A percentile compares a stretch with the other conserved stretches of the same genome.
Conservation (phyloP, 352 stramenopile species). For the Salisapilia sapeloensis region DNA sequence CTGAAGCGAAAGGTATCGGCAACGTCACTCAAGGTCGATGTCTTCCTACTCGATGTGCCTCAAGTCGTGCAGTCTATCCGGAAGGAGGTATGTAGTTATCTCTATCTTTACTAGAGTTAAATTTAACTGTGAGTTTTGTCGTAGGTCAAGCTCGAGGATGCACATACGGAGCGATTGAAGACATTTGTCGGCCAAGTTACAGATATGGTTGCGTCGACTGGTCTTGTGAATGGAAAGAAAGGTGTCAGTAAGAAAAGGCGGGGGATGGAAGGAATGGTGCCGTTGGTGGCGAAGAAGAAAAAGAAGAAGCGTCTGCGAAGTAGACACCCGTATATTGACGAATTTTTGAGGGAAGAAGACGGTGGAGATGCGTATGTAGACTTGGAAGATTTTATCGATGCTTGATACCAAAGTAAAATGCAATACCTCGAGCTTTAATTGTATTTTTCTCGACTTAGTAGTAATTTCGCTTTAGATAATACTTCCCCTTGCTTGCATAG, state of each 20-base stretch:
- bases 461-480: conserved; percentile 10
- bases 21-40: conserved; percentile 37
- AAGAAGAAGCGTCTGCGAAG: conserved; percentile 33
- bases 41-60: conserved; percentile 43
- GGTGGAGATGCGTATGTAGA: conserved; percentile 50
- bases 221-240: conserved; percentile 1
- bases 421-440: conserved; percentile 1
- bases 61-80: conserved; percentile 12
- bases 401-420: neutral
- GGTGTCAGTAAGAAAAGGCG: conserved; percentile 9
- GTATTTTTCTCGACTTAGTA: too few relatives aligned
- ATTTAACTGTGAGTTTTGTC: neutral
- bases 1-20: conserved; percentile 14
- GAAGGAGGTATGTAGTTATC: conserved; percentile 14
- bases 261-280: conserved; percentile 28
- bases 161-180: conserved; percentile 10
- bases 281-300: conserved; percentile 37
- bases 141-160: conserved; percentile 10
- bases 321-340: conserved; percentile 54
- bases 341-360: conserved; percentile 56
- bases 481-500: neutral
- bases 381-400: conserved; percentile 68
- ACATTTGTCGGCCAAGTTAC: conserved; percentile 18
- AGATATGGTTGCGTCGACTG: conserved; percentile 11
- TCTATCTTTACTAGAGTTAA: neutral